Evolutionary conservation across 1,284 basidiomycete genomes (phyloP), one percentile per base, ranked within the genome.

Genomic region (Filobasidium uniguttulatum): DNA sequence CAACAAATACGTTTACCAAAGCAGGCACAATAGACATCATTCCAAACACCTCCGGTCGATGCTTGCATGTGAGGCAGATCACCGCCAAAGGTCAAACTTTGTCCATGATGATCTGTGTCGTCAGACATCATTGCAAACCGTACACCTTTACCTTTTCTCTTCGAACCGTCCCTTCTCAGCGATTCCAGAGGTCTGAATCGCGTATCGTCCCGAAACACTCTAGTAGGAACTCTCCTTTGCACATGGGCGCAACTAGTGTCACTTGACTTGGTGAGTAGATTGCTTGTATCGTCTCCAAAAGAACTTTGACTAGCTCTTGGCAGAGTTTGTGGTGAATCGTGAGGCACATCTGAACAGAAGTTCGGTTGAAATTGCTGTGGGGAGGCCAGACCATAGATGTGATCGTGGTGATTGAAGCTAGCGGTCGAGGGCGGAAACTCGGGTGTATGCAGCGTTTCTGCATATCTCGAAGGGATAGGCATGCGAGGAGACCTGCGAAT

Each of bases 1-100:
- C 20, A 43, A 19, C 40, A 43, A 19, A 43, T 43, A n/a, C 40
- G 40, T 20, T 29, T 43, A 20, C 40, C 40, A 19, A 43, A 43
- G 29, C 40, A 43, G 19, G 40, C 40, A 19, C 40, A 43, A 29
- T 43, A 43, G 26, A 43, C 40, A 26, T 43, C 40, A 14, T 43
- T 19, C 40, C 40, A 43, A 28, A 23, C 12, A 14, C 25, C 40
- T 5, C 12, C 15, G 8, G 40, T 43, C 26, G 23, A 8, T 14
- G n/a, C n/a, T n/a, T n/a, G n/a, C n/a, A n/a, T n/a, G n/a, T n/a
- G n/a, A n/a, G 37, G 26, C 23, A 43, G 22, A 15, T 43, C 40
- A 12, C 29, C 40, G 4, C 22, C 31, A 33, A 33, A 33, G 31
- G n/a, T n/a, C n/a, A n/a, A n/a, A n/a, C n/a, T n/a, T n/a, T n/a